Evolutionary conservation across 768 basidiomycete species (phyloP).

Genomic region (Suillus lakei): DNA sequence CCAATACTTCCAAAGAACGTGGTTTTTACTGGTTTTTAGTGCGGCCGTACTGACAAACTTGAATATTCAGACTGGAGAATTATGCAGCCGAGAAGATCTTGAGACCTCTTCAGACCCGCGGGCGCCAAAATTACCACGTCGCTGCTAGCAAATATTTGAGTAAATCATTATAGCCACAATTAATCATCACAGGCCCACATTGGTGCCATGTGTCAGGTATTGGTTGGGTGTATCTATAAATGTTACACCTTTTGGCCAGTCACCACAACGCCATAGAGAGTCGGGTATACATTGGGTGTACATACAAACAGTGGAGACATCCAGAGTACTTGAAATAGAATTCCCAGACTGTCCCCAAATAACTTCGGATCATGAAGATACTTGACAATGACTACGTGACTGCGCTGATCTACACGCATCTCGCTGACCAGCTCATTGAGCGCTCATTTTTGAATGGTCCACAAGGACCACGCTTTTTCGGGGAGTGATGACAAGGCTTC

Average conservation of each 20-base stretch:
- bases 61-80: background rate
- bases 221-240: background rate
- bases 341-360: conserved; percentile 1
- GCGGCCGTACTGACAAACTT: conserved; percentile 1
- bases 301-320: background rate
- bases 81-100: background rate
- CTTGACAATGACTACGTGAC: conserved; percentile 2
- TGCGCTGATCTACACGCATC: background rate
- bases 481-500: background rate
- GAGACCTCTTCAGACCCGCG: background rate
- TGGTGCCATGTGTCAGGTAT: conserved; percentile 2
- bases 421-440: background rate
- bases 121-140: background rate
- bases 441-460: background rate
- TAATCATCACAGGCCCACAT: background rate
- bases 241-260: background rate
- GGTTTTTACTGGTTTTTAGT: background rate
- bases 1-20: background rate
- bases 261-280: background rate
- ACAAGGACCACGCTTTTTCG: background rate
- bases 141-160: background rate
- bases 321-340: background rate
- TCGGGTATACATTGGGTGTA: background rate
- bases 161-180: background rate
- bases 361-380: conserved; percentile 4